Conservation (phyloP, 2,329 filamentous ascomycete genomes). For the Aspergillus sp. region DNA sequence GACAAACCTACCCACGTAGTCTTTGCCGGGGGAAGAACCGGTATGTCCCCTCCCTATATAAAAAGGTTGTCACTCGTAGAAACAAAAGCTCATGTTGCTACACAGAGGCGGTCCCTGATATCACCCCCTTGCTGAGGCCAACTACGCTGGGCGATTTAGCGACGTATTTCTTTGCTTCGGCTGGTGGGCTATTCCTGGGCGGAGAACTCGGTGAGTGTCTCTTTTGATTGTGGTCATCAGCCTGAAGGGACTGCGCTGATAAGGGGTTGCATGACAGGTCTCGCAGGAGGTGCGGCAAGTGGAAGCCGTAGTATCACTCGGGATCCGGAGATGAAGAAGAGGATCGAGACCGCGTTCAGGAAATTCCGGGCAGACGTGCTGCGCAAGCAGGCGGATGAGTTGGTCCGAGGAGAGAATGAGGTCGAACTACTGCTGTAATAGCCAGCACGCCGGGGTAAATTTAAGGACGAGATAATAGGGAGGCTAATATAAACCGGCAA, state of each 20-base stretch:
- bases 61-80: background rate
- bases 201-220: slow-evolving; percentile 44
- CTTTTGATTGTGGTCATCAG: background rate
- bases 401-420: slow-evolving; percentile 39
- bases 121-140: slow-evolving; percentile 51
- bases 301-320: slow-evolving; percentile 46
- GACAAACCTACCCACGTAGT: slow-evolving; percentile 55
- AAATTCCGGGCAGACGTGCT: slow-evolving; percentile 57
- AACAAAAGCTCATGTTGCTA: background rate
- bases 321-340: slow-evolving; percentile 46
- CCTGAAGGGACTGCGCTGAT: background rate
- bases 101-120: slow-evolving; percentile 53
- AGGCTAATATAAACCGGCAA: too few species aligned
- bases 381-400: slow-evolving; percentile 47
- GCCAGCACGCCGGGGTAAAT: too few species aligned
- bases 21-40: slow-evolving; percentile 53
- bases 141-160: slow-evolving; percentile 52
- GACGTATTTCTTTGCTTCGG: slow-evolving; percentile 55
- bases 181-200: slow-evolving; percentile 56
- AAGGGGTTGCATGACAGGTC: slow-evolving; percentile 28
- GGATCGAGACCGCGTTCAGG: slow-evolving; percentile 57
- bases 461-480: too few species aligned
- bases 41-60: slow-evolving; percentile 28
- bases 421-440: too few species aligned
- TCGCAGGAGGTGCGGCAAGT: slow-evolving; percentile 49